phyloP scores from a whole-genome alignment of 2,329 filamentous ascomycete genomes.

The Verticillium isaacii region DNA sequence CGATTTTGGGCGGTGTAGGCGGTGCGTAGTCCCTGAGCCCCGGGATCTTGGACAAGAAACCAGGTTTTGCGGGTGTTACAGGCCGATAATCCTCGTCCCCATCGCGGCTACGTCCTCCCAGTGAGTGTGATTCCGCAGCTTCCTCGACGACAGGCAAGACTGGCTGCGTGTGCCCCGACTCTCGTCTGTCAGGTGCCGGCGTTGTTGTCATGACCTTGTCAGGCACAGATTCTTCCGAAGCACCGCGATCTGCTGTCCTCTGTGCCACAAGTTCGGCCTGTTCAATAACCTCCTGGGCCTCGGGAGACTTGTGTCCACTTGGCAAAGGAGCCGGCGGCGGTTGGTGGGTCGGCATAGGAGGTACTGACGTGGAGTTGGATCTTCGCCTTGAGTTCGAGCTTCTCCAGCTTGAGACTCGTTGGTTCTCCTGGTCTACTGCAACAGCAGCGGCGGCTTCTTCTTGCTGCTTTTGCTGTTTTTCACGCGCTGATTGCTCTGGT shows the following conservation, averaged over 20 bases:
- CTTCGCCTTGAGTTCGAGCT: slow-evolving; percentile 24
- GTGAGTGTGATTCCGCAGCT: slow-evolving; percentile 70
- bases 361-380: slow-evolving; percentile 22
- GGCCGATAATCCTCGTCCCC: slow-evolving; percentile 35
- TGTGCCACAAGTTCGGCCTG: slow-evolving; percentile 32
- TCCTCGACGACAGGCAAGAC: slow-evolving; percentile 84
- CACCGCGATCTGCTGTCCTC: slow-evolving; percentile 25
- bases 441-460: slow-evolving; percentile 45
- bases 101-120: slow-evolving; percentile 53
- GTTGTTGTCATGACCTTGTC: slow-evolving; percentile 51
- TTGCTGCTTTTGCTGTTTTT: slow-evolving; percentile 53
- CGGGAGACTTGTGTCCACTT: slow-evolving; percentile 24
- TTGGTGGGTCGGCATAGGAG: slow-evolving; percentile 40
- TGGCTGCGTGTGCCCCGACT: slow-evolving; percentile 52
- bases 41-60: slow-evolving; percentile 17
- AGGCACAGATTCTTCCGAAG: slow-evolving; percentile 47
- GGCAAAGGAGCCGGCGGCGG: slow-evolving; percentile 36
- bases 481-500: slow-evolving; percentile 73
- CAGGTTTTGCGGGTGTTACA: slow-evolving; percentile 37
- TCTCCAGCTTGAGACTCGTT: slow-evolving; percentile 29
- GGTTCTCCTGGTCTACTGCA: slow-evolving; percentile 23
- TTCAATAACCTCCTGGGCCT: slow-evolving; percentile 34
- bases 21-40: slow-evolving; percentile 21
- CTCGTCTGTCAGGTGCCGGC: slow-evolving; percentile 36
- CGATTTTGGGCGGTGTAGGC: slow-evolving; percentile 42